These are phyloP conservation scores for Sanghuangporus baumii DNA, from an alignment of 1,284 basidiomycete species.

Conservation along the genomic window DNA sequence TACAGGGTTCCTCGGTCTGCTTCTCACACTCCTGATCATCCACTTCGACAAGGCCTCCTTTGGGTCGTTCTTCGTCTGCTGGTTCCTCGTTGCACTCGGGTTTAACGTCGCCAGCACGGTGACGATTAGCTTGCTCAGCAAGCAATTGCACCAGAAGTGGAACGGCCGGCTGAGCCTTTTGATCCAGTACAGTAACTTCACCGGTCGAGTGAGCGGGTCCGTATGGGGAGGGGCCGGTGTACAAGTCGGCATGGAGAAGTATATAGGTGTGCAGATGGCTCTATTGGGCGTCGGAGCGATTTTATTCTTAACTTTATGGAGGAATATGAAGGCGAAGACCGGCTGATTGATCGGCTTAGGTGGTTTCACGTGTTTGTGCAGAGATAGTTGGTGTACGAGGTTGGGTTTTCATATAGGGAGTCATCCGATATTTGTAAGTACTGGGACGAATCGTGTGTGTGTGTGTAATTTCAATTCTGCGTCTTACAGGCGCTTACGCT, in stretches of 20 bases:
- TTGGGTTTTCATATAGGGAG: no score
- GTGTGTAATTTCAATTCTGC: no score
- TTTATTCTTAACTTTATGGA: conserved; percentile 54
- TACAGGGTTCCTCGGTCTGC: conserved; percentile 48
- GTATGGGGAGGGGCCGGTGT: conserved; percentile 65
- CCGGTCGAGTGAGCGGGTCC: conserved; percentile 56
- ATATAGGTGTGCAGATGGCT: conserved; percentile 55
- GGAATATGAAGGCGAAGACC: conserved; percentile 58
- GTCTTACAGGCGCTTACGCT: no score
- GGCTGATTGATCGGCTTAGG: conserved; percentile 33
- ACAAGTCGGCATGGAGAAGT: conserved; percentile 57
- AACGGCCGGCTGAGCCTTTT: conserved; percentile 49
- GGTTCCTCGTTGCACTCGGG: conserved; percentile 65
- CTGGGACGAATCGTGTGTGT: no score
- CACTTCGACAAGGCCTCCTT: conserved; percentile 36
- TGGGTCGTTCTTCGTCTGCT: conserved; percentile 50
- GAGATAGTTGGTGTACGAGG: no score
- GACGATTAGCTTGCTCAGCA: conserved; percentile 61
- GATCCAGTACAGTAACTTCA: conserved; percentile 66
- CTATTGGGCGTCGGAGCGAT: conserved; percentile 53
- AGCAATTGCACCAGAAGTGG: conserved; percentile 59
- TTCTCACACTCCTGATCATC: conserved; percentile 46
- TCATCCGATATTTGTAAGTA: no score
- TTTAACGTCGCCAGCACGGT: conserved; percentile 66
- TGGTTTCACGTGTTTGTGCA: not conserved